Percentiles rank a stretch among this genome's conserved stretches.
Conservation (phyloP, 2,329 filamentous ascomycete species). For the Mollisiaceae sp. region DNA sequence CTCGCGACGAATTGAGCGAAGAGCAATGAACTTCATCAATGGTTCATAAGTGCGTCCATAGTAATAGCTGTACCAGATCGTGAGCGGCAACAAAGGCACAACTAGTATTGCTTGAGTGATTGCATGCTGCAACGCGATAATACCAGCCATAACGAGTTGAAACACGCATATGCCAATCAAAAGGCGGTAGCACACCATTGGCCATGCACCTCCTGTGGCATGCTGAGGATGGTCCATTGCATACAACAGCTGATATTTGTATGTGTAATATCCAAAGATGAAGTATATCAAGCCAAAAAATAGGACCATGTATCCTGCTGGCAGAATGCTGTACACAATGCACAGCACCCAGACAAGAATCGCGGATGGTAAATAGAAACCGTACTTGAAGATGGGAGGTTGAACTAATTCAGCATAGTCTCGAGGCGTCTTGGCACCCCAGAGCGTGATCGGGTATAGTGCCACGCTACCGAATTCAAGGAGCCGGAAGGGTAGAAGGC, state of each 20-base stretch:
- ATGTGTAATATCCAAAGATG: constrained; percentile 81
- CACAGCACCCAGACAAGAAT: constrained; percentile 95
- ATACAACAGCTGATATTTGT: constrained; percentile 97
- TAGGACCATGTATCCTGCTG: constrained; percentile 79
- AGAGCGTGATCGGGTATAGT: constrained; percentile 79
- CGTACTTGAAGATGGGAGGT: constrained; percentile 91
- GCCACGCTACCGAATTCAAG: constrained; percentile 87
- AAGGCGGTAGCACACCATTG: constrained; percentile 93
- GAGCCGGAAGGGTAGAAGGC: constrained; percentile 89
- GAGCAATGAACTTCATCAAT: constrained; percentile 88
- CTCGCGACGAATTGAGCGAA: constrained; percentile 78
- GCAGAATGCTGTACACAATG: constrained; percentile 89
- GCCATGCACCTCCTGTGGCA: constrained; percentile 91
- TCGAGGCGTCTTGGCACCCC: constrained; percentile 84
- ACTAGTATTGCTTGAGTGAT: constrained; percentile 76
- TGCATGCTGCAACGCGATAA: constrained; percentile 76
- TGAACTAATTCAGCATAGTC: constrained; percentile 83
- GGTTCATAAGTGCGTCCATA: constrained; percentile 84
- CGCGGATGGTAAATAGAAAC: constrained; percentile 92
- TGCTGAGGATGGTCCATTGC: constrained; percentile 98
- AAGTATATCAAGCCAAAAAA: constrained; percentile 86
- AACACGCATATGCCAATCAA: constrained; percentile 87
- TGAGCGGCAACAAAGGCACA: constrained; percentile 76
- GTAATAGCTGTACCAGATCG: constrained; percentile 88
- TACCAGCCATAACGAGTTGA: constrained; percentile 87